These are phyloP conservation scores for Kingdonia uniflora DNA, from an alignment of 164 flowering plant genomes.

Conservation along the genomic window DNA sequence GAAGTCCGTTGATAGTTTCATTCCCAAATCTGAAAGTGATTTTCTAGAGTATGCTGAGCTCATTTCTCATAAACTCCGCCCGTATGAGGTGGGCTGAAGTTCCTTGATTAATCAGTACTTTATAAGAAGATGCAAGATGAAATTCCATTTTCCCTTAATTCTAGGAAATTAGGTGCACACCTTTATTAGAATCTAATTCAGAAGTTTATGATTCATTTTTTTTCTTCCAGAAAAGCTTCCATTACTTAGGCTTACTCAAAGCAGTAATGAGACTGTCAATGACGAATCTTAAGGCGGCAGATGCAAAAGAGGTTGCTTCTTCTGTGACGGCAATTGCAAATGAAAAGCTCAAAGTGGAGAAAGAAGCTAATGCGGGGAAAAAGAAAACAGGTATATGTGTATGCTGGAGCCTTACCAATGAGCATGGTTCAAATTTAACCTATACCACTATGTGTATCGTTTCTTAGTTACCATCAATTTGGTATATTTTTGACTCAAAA, in stretches of 20 bases:
- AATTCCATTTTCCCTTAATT: not conserved
- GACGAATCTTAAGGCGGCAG: constrained; percentile 70
- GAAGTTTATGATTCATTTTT: not conserved
- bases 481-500: too few species aligned
- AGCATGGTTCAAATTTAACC: not conserved
- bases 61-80: constrained; percentile 60
- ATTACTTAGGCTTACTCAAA: constrained; percentile 74
- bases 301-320: constrained; percentile 90
- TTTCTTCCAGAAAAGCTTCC: constrained; percentile 76
- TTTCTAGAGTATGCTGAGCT: constrained; percentile 89
- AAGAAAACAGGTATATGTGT: constrained; percentile 72
- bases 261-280: constrained; percentile 80
- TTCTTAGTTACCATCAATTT: too few species aligned
- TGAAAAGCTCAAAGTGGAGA: constrained; percentile 90
- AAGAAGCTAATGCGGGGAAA: constrained; percentile 85
- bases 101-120: not conserved
- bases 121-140: too few species aligned
- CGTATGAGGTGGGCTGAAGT: constrained; percentile 51
- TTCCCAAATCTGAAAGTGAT: constrained; percentile 88
- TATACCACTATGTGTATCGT: too few species aligned
- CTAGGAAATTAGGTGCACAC: not conserved
- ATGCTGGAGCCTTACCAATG: not conserved
- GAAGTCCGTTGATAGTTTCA: constrained; percentile 70
- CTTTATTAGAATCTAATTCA: not conserved
- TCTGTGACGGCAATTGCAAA: constrained; percentile 86